These are phyloP conservation scores for Phytophthora vignae DNA, from an alignment of 352 stramenopile genomes.

Conservation along the genomic window DNA sequence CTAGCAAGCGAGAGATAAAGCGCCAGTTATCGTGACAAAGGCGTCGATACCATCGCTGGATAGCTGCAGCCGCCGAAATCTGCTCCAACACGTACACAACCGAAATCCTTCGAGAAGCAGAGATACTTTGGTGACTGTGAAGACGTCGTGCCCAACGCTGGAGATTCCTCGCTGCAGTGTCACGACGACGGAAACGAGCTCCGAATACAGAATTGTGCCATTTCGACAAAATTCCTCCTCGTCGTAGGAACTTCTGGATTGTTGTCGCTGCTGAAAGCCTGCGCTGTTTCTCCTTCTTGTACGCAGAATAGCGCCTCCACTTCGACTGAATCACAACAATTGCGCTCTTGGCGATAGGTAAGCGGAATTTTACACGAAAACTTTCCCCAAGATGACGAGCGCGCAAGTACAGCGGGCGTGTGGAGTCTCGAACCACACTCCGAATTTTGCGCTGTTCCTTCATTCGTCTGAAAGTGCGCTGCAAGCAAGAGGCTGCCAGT, in stretches of 20 bases:
- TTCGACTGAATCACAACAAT: conserved; percentile 51
- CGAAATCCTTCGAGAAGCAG: not conserved
- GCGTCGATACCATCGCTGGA: conserved; percentile 53
- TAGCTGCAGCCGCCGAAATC: conserved; percentile 32
- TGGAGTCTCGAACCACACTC: conserved; percentile 39
- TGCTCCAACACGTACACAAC: conserved; percentile 15
- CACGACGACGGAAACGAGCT: conserved; percentile 9
- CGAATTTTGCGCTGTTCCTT: conserved; percentile 41
- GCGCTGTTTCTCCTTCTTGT: conserved; percentile 11
- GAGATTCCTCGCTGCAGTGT: conserved; percentile 21
- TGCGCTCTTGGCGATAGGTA: conserved; percentile 56
- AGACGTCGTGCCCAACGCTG: conserved; percentile 25
- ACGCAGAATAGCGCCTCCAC: conserved; percentile 51
- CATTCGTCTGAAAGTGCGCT: conserved; percentile 52
- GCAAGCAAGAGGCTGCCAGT: conserved; percentile 59
- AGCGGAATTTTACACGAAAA: conserved; percentile 44
- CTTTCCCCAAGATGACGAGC: conserved; percentile 26
- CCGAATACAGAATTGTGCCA: conserved; percentile 12
- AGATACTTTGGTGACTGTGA: not conserved
- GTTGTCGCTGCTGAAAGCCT: conserved; percentile 11
- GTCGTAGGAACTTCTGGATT: conserved; percentile 17
- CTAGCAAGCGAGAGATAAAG: conserved; percentile 33
- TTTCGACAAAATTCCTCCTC: conserved; percentile 5
- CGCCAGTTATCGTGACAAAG: conserved; percentile 46
- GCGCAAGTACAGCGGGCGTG: conserved; percentile 60